Base-by-base conservation (phyloP, 495 filamentous ascomycete species). In the Aspergillus conjunctus region DNA sequence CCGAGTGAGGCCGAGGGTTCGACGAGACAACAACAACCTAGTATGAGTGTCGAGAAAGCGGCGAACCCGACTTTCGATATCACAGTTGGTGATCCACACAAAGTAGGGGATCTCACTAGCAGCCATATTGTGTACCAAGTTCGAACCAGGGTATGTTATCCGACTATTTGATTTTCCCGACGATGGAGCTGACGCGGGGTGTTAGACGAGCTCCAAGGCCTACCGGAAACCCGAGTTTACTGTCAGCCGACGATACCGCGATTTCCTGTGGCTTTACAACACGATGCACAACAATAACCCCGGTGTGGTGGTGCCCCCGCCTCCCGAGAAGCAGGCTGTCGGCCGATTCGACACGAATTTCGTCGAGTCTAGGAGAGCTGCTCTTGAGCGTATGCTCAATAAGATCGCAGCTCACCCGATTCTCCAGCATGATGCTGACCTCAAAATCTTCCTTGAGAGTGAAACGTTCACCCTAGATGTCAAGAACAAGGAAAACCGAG, bases 101-200 rank as follows among this genome's bases (percentile, higher is more conserved):
- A 98, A 73, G 93, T 98, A 57, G 95, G 94, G 45, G 94, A 98
- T 75, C 75, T 97, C 69, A 96, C 95, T 12, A 96, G 90, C 68
- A 96, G 92, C 62, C 94, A 98, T 75, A 98, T 94, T 66, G 95
- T 97, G 21, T 98, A 98, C 74, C 90, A 92, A 63, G 93, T 98
- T 44, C 81, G 88, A 68, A 98, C 94, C 33, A 94, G 89, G 88
- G 92, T 96, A 85, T 54, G 37, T 41, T n/a, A 53, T 17, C 31
- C 17, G 20, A 12, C 11, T 14, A 15, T 31, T 17, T 41, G 14
- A 12, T 32, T 55, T 34, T 43, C 14, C 22, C 31, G 17, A 22
- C 12, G 68, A 61, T 21, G 33, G 20, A 14, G 20, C 64, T 77
- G 59, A 75, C 54, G 41, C 21, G 43, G 30, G 37, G 21, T 53